These are phyloP conservation scores for Phytophthora pinifolia DNA, from an alignment of 352 stramenopile genomes.

Conservation along the genomic window DNA sequence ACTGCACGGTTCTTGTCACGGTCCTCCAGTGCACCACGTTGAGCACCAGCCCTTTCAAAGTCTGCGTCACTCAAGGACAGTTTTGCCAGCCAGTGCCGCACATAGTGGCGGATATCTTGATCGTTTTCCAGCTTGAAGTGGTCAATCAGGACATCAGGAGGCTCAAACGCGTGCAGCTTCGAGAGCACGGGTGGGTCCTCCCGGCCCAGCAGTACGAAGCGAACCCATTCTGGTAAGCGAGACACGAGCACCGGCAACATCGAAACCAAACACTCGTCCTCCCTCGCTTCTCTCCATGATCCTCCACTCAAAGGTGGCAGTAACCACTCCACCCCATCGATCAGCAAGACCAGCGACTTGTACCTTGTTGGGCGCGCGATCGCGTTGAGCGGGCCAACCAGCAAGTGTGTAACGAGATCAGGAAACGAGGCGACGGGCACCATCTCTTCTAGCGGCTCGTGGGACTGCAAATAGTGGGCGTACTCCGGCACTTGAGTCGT, in stretches of 20 bases:
- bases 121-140: conserved; percentile 48
- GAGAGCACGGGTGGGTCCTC: conserved; percentile 57
- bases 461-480: conserved; percentile 61
- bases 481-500: conserved; percentile 77
- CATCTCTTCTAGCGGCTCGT: conserved; percentile 71
- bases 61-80: conserved; percentile 12
- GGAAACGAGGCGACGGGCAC: conserved; percentile 71
- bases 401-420: conserved; percentile 47
- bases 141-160: conserved; percentile 46
- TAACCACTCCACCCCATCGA: conserved; percentile 69
- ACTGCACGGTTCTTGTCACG: conserved; percentile 8
- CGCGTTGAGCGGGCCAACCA: conserved; percentile 64
- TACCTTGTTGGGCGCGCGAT: conserved; percentile 52
- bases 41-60: conserved; percentile 5
- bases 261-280: conserved; percentile 63
- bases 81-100: conserved; percentile 24
- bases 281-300: conserved; percentile 17
- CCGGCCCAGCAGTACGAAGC: conserved; percentile 63
- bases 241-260: conserved; percentile 49
- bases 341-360: conserved; percentile 61
- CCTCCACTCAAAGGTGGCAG: conserved; percentile 19
- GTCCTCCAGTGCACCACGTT: neutral
- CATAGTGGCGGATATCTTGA: conserved; percentile 42
- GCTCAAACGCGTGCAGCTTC: conserved; percentile 56
- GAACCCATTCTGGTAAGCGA: conserved; percentile 65